These are phyloP conservation scores for Mortierella sp. DNA, from an alignment of 371 early-diverging fungal genomes.

Conservation along the genomic window DNA sequence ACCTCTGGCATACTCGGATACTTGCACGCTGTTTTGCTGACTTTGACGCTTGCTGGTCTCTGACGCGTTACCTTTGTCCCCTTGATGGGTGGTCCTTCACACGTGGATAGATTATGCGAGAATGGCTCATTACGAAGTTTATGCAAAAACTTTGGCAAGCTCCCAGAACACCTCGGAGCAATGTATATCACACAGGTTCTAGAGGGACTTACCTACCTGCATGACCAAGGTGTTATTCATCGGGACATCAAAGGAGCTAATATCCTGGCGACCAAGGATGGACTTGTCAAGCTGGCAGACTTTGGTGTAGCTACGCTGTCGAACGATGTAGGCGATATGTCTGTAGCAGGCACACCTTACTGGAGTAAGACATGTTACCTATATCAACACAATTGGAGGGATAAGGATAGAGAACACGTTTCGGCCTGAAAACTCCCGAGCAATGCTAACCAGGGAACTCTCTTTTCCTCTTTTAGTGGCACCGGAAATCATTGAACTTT, in stretches of 20 bases:
- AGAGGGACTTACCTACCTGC: constrained; percentile 82
- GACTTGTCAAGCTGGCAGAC: constrained; percentile 87
- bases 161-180: constrained; percentile 85
- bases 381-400: too few species aligned
- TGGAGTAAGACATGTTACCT: constrained; percentile 62
- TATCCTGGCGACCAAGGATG: constrained; percentile 82
- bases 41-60: too few species aligned
- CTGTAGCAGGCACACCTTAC: constrained; percentile 75
- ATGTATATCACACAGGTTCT: constrained; percentile 86
- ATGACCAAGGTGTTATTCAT: constrained; percentile 91
- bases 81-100: too few species aligned
- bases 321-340: constrained; percentile 49
- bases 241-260: constrained; percentile 94
- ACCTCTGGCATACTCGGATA: neutral
- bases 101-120: constrained; percentile 74
- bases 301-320: constrained; percentile 82
- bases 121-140: constrained; percentile 87
- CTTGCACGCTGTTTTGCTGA: neutral
- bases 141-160: constrained; percentile 82
- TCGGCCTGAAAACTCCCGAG: too few species aligned
- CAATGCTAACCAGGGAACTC: constrained; percentile 1
- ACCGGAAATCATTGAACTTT: constrained; percentile 86
- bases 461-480: constrained; percentile 69
- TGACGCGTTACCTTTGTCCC: neutral
- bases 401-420: too few species aligned